Evolutionary conservation across 805 yeast species (phyloP).

Genomic region (Lipomyces kockii): DNA sequence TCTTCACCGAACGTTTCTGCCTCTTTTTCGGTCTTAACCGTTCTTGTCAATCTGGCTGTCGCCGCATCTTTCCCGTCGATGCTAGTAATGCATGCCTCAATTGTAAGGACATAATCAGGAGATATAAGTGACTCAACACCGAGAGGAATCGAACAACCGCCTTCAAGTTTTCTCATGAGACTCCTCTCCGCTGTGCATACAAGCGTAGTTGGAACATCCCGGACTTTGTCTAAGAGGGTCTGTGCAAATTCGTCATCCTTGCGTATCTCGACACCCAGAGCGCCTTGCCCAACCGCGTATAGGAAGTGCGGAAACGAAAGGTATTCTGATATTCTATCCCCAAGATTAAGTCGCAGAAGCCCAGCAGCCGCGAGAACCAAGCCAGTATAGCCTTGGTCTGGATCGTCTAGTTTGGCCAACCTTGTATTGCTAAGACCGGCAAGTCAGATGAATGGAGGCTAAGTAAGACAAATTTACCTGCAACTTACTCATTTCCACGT

Average conservation of each 20-base stretch:
- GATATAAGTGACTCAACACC: constrained; percentile 63
- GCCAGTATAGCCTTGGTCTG: constrained; percentile 59
- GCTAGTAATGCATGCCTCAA: constrained; percentile 62
- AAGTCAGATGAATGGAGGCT: background rate
- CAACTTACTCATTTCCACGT: constrained; percentile 67
- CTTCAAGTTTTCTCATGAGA: constrained; percentile 85
- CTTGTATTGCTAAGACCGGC: constrained; percentile 61
- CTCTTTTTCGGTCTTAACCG: constrained; percentile 56
- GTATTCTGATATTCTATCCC: constrained; percentile 72
- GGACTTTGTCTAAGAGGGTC: constrained; percentile 64
- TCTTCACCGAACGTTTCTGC: constrained; percentile 71
- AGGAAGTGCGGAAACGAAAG: constrained; percentile 80
- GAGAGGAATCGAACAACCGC: constrained; percentile 97
- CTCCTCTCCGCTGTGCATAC: constrained; percentile 89
- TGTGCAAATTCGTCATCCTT: constrained; percentile 64
- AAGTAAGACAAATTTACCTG: constrained; percentile 30
- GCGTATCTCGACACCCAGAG: constrained; percentile 89
- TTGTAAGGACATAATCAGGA: constrained; percentile 14
- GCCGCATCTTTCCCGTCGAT: constrained; percentile 80
- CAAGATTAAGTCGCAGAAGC: constrained; percentile 70
- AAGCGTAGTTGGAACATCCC: constrained; percentile 66
- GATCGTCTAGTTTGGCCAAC: constrained; percentile 75
- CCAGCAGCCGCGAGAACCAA: constrained; percentile 94
- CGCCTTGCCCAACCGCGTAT: constrained; percentile 99
- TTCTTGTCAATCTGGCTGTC: constrained; percentile 55